phyloP scores from a whole-genome alignment of 2,329 filamentous ascomycete genomes.

The Colletotrichum spaethianum region DNA sequence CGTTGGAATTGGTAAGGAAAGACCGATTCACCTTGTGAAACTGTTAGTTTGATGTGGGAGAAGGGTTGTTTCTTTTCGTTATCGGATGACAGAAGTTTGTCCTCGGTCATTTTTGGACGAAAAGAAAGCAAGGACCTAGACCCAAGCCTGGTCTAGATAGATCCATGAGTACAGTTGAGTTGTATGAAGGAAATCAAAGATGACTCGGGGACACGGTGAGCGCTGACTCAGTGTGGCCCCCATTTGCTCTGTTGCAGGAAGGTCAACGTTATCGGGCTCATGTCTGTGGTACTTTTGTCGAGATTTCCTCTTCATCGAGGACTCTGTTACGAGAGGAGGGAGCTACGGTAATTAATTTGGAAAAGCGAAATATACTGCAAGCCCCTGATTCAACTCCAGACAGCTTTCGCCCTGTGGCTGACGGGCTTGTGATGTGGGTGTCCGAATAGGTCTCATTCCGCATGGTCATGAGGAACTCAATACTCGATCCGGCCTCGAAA shows the following conservation, averaged over 20 bases:
- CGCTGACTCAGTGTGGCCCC: not conserved
- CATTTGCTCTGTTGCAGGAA: not conserved
- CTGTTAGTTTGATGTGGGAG: not conserved
- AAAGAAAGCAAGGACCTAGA: not conserved
- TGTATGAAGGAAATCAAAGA: not conserved
- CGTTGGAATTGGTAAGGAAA: not conserved
- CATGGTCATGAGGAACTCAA: not conserved
- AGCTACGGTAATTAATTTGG: not conserved
- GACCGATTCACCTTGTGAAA: no score
- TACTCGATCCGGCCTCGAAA: not conserved
- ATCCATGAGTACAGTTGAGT: no score
- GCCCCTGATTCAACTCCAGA: not conserved
- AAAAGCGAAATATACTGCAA: not conserved
- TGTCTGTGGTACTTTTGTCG: not conserved
- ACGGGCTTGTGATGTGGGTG: no score
- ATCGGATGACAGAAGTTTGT: constrained; percentile 7
- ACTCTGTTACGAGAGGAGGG: not conserved
- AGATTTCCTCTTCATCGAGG: not conserved
- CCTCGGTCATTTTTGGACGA: not conserved
- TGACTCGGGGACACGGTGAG: not conserved
- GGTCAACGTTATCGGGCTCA: not conserved
- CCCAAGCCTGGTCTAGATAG: not conserved
- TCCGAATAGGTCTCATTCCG: no score
- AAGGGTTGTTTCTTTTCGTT: not conserved
- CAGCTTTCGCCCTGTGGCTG: not conserved